Percentiles rank a stretch among this genome's conserved stretches.
Conservation (phyloP, 2,329 filamentous ascomycete species). For the Nemania abortiva region DNA sequence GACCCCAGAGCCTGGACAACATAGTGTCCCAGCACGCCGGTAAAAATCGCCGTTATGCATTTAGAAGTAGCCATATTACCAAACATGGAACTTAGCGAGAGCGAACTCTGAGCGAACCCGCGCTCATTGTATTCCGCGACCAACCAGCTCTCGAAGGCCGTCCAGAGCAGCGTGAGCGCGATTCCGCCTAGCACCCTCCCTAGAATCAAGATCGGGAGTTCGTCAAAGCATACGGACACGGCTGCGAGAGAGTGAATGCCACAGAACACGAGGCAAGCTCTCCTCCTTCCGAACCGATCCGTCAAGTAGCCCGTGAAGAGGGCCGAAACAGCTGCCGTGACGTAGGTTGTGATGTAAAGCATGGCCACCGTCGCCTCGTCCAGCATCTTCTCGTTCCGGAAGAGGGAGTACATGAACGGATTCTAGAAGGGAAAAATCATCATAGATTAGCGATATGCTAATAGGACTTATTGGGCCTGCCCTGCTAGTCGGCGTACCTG, state of each 20-base stretch:
- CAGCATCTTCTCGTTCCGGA: slow-evolving; percentile 50
- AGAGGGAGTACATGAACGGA: slow-evolving; percentile 51
- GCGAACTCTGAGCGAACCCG: slow-evolving; percentile 54
- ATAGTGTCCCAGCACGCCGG: slow-evolving; percentile 63
- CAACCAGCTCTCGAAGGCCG: slow-evolving; percentile 72
- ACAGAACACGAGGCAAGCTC: slow-evolving; percentile 68
- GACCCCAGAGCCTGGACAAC: slow-evolving; percentile 61
- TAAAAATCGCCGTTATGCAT: slow-evolving; percentile 64
- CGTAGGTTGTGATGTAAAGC: slow-evolving; percentile 60
- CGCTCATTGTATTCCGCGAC: slow-evolving; percentile 66
- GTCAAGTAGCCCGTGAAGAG: slow-evolving; percentile 62
- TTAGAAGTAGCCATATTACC: slow-evolving; percentile 64
- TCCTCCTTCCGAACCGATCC: slow-evolving; percentile 63
- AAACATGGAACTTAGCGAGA: slow-evolving; percentile 63
- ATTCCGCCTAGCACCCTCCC: slow-evolving; percentile 68
- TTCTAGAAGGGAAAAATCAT: slow-evolving; percentile 32
- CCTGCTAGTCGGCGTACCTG: slow-evolving; percentile 52
- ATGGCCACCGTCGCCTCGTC: slow-evolving; percentile 52
- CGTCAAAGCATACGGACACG: slow-evolving; percentile 57
- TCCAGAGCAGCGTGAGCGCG: slow-evolving; percentile 68
- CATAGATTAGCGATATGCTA: slow-evolving; percentile 20
- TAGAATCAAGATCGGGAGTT: slow-evolving; percentile 59
- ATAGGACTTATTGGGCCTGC: background rate
- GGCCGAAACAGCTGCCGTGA: slow-evolving; percentile 58
- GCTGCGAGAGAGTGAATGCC: slow-evolving; percentile 65